Base-by-base conservation (phyloP, 2,329 filamentous ascomycete genomes). In the Onygena corvina region DNA sequence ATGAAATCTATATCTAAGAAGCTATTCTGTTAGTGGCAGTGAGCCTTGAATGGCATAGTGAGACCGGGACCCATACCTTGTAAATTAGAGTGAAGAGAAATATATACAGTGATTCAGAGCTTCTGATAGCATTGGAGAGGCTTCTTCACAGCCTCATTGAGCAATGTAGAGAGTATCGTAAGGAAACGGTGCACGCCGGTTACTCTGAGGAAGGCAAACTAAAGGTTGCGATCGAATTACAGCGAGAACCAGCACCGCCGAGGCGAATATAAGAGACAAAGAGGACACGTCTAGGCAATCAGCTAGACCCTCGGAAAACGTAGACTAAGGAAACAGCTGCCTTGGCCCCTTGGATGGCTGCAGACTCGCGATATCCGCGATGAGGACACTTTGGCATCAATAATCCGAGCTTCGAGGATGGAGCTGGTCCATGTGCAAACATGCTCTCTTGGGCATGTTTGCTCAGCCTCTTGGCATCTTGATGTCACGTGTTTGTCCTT, bases 311-410 rank as follows among this genome's bases (percentile, higher is more conserved):
- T 16, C 20, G 36, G 16, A 36, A n/a, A 42, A 27, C 6, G 6
- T n/a, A 27, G 14, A 14, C 3, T 12, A 12, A 25, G 21, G 3
- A 25, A 42, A 42, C 20, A 42, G 36, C 36, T 42, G 20, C 36
- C 36, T 27, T 42, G 36, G 21, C 36, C 42, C 30, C 33, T 12
- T 20, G 25, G 31, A 46, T 42, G 36, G 9, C 36, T 25, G 36
- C 9, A n/a, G 16, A 25, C 4, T 14, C 25, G 36, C n/a, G 14
- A 42, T n/a, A 42, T 20, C 18, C 12, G 31, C 42, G 36, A 33
- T 53, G 45, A 56, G 54, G 54, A 56, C 54, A 56, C 54, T 55
- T 56, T 56, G 54, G 53, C 54, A 54, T 52, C n/a, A 35, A 38
- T 20, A 47, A 40, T 9, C n/a, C 36, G 33, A 42, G 27, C 27